Base-by-base conservation (phyloP, 257 asterid species). In the Solanum sejunctum region DNA sequence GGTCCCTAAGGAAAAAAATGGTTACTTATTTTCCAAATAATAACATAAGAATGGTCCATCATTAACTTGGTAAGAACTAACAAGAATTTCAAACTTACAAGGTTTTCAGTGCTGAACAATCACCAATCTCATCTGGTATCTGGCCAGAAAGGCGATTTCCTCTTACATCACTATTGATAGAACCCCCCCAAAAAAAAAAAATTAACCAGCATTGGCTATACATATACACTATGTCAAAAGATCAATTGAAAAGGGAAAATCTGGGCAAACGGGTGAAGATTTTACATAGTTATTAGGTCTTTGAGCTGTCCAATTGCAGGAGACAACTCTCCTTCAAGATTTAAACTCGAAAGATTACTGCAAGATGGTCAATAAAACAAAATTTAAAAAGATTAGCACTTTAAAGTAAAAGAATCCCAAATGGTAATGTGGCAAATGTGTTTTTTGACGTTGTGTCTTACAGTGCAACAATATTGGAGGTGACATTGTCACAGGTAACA, bases 61-160 rank as follows among this genome's bases (percentile, higher is more conserved):
- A 39, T 39, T 9, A 9, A 39, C 21, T 18, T 17, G 18, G 70
- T 21, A 28, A 77, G 82, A 77, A 51, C 41, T 11, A 28, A 77
- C 64, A 77, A 51, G 58, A 21, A 47, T 47, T 72, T 63, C 18
- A 60, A 43, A 87, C 92, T 81, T 88, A 97, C 99, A 97, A 86
- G 85, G 91, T 94, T 84, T 26, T 84, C 89, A 97, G 80, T 79
- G 92, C 90, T 7, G 95, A 92, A 89, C 99, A 97, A 82, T 97
- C 99, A 43, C 99, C 99, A 88, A 97, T 94, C 90, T 97, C 99
- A 87, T 97, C 99, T 3, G 99, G 99, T 84, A 97, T 97, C 86
- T 95, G 99, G 15, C 99, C 99, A 3, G 98, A 92, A 3, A 97
- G 94, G 79, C 87, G 87, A 89, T 95, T 97, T 51, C 87, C 96